phyloP scores from a whole-genome alignment of 2,329 filamentous ascomycete species.

The Claviceps sp. region DNA sequence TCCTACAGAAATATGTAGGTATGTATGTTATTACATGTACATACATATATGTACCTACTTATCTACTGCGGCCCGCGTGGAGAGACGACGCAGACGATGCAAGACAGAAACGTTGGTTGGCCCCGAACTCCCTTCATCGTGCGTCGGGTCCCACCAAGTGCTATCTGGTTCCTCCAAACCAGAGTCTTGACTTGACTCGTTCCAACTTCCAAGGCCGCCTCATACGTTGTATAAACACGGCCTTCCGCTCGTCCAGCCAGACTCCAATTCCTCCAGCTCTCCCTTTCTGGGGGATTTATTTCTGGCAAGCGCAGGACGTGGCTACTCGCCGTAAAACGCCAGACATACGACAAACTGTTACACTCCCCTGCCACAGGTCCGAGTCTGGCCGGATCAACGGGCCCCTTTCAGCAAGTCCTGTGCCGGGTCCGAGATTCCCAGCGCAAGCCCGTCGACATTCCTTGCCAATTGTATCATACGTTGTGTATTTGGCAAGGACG shows the following conservation, averaged over 20 bases:
- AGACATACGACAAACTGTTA: neutral
- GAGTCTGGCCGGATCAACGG: neutral
- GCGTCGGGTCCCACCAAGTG: constrained; percentile 4
- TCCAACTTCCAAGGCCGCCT: constrained; percentile 13
- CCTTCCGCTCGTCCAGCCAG: constrained; percentile 15
- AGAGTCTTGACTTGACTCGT: constrained; percentile 6
- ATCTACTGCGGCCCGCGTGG: constrained; percentile 5
- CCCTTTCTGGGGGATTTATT: constrained; percentile 9
- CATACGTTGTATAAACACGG: constrained; percentile 16
- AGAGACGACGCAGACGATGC: neutral
- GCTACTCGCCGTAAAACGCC: constrained; percentile 1
- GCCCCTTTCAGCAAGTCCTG: constrained; percentile 3
- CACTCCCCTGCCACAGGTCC: neutral
- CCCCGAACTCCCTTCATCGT: neutral
- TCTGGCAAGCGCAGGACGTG: constrained; percentile 4
- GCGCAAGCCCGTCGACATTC: neutral
- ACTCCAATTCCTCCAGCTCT: constrained; percentile 7
- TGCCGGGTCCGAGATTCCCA: constrained; percentile 11
- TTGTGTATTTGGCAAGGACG: neutral
- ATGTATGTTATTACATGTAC: too few relatives aligned
- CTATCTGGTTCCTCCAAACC: too few relatives aligned
- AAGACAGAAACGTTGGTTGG: neutral
- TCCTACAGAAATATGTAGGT: neutral
- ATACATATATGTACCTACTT: too few relatives aligned
- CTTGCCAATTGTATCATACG: neutral